Percentiles rank a stretch among this genome's conserved stretches.
These are phyloP conservation scores for Entomophthora muscae DNA, from an alignment of 371 early-diverging fungal species.

Conservation along the genomic window DNA sequence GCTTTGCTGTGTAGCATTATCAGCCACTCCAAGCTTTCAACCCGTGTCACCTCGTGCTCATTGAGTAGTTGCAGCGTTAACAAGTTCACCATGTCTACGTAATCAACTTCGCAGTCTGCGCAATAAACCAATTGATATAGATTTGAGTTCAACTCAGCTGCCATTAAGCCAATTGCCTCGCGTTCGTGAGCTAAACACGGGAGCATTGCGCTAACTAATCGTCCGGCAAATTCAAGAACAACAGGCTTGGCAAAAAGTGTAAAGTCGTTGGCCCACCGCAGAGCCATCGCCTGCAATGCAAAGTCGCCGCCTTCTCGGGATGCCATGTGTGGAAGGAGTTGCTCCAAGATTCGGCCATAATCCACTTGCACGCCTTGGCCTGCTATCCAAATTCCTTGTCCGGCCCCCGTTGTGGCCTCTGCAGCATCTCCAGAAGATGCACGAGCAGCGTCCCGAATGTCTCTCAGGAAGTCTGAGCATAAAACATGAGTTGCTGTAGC, in stretches of 20 bases:
- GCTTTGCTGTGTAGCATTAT: conserved; percentile 78
- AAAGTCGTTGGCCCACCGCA: conserved; percentile 77
- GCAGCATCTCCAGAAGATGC: conserved; percentile 19
- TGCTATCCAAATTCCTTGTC: conserved; percentile 37
- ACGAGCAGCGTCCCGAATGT: conserved; percentile 58
- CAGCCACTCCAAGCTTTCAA: conserved; percentile 79
- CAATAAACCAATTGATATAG: not conserved
- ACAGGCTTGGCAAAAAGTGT: conserved; percentile 53
- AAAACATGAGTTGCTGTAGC: conserved; percentile 42
- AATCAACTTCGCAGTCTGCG: conserved; percentile 37
- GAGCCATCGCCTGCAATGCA: conserved; percentile 68
- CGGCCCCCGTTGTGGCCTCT: conserved; percentile 18
- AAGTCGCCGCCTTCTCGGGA: conserved; percentile 42
- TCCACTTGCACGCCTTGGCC: conserved; percentile 61
- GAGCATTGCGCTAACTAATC: conserved; percentile 53
- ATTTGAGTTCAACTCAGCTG: conserved; percentile 1
- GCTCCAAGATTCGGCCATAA: conserved; percentile 55
- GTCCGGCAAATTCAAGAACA: conserved; percentile 55
- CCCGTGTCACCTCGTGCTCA: conserved; percentile 70
- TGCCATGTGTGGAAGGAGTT: conserved; percentile 59
- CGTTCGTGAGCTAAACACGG: conserved; percentile 54
- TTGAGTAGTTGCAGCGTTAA: conserved; percentile 58
- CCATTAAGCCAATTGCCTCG: not conserved
- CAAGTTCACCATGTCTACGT: conserved; percentile 49
- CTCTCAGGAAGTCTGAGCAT: conserved; percentile 54